Evolutionary conservation across 805 yeast genomes (phyloP), one percentile per base, ranked within the genome.

Genomic region (Sungouiozyma ichnusensis): DNA sequence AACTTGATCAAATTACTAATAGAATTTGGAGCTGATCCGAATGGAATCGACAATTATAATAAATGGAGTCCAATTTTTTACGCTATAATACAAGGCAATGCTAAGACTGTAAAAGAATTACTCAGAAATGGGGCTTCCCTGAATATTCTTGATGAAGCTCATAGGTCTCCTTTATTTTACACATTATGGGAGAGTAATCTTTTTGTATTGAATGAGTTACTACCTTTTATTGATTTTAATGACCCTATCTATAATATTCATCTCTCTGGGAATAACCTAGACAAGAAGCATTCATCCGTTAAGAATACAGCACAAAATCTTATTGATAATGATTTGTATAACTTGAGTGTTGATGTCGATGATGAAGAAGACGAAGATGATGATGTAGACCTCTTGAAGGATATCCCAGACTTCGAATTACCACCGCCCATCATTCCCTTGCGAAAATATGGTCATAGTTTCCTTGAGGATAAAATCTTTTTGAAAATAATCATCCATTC

Each of bases 361-460:
- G 48, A 44, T 39, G 29, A 24, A 7, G 29, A 24, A 11, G 29
- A 24, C 6, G 29, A 24, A 7, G 29, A 24, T 11, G 29, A 24
- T 24, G 29, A 24, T 24, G 11, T 11, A 24, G 29, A 24, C 11
- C 47, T 51, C 7, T 37, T 54, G 35, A 44, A 86, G 49, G 72
- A 78, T 15, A 90, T 92, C 41, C 97, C 98, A 0, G 95, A 86
- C 53, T 72, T 92, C 38, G 77, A 87, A 17, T 69, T 92, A 44
- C 98, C 98, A 0, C 98, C 98, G 1, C 98, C 98, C 3, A 85
- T 92, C 41, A 77, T 92, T 39, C 98, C 98, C 0, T 66, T 92
- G 41, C 73, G 96, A 53, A 76, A 94, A 53, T 92, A 92, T 58
- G 98, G 98, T 14, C 98, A 92, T 63, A 92, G 86, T 60, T 92